Percentiles rank a stretch among this genome's conserved stretches.
Evolutionary conservation across 2,329 filamentous ascomycete genomes (phyloP).

Genomic region (Phoma sp.): DNA sequence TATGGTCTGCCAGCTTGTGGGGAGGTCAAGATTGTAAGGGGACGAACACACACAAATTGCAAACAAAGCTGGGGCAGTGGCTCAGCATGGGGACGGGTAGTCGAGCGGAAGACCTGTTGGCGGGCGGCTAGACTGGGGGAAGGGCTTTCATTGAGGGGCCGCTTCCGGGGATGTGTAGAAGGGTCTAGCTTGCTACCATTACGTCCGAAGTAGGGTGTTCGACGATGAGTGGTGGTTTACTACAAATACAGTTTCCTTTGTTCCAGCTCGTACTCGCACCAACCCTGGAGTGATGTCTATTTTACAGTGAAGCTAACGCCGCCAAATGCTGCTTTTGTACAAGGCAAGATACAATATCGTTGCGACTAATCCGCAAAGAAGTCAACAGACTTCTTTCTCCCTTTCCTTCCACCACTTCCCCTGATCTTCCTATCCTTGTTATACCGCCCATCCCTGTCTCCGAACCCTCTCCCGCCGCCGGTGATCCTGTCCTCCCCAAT

Average conservation of each 20-base stretch:
- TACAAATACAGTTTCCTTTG: conserved; percentile 23
- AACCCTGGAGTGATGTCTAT: not conserved
- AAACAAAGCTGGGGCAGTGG: conserved; percentile 29
- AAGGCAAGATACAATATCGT: not conserved
- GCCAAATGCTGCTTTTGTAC: not conserved
- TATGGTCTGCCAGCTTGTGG: conserved; percentile 51
- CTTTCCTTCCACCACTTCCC: conserved; percentile 49
- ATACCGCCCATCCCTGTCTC: conserved; percentile 42
- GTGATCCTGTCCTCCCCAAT: conserved; percentile 25
- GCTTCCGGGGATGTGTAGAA: conserved; percentile 38
- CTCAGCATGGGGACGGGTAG: conserved; percentile 26
- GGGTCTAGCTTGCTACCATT: conserved; percentile 37
- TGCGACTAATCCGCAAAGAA: conserved; percentile 20
- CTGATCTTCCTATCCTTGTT: conserved; percentile 45
- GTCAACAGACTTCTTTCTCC: conserved; percentile 39
- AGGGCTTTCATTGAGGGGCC: conserved; percentile 25
- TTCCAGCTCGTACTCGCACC: not conserved
- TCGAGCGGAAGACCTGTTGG: conserved; percentile 29
- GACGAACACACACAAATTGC: conserved; percentile 48
- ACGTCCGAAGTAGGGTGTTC: conserved; percentile 21
- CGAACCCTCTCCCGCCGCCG: conserved; percentile 28
- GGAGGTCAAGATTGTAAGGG: conserved; percentile 48
- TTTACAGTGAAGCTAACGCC: conserved; percentile 3
- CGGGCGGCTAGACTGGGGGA: conserved; percentile 26
- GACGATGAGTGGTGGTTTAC: conserved; percentile 17